Percentiles rank a stretch among this genome's conserved stretches.
Evolutionary conservation across 2,329 filamentous ascomycete species (phyloP).

Genomic region (Ophiostoma angusticollis): DNA sequence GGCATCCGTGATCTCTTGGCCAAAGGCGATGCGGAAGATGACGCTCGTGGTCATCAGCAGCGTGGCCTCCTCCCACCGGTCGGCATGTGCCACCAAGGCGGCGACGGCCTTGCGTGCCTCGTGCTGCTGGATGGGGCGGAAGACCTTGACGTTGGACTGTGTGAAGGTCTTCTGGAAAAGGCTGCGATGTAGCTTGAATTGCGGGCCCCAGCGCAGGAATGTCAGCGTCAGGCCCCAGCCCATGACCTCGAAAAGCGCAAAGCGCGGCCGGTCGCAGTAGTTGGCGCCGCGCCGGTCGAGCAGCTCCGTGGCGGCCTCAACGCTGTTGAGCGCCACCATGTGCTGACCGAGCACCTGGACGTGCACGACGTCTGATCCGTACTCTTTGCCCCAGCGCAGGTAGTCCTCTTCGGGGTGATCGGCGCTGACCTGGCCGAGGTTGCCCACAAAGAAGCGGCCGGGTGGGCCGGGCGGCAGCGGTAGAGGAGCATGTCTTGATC

Average conservation of each 20-base stretch:
- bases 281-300: conserved; percentile 27
- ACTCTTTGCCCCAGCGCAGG: conserved; percentile 11
- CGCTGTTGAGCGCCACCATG: conserved; percentile 26
- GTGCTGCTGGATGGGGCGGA: conserved; percentile 15
- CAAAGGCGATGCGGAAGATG: conserved; percentile 31
- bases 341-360: conserved; percentile 25
- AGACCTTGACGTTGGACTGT: conserved; percentile 9
- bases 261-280: conserved; percentile 27
- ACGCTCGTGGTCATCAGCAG: conserved; percentile 28
- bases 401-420: conserved; percentile 55
- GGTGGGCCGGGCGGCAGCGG: conserved; percentile 13
- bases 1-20: conserved; percentile 25
- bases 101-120: conserved; percentile 22
- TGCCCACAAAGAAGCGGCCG: conserved; percentile 54
- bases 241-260: conserved; percentile 27
- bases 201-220: conserved; percentile 27
- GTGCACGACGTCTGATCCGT: conserved; percentile 18
- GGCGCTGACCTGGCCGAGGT: conserved; percentile 88
- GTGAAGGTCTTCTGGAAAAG: conserved; percentile 29
- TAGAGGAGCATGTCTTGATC: background rate
- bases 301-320: conserved; percentile 26
- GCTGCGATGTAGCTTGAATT: conserved; percentile 28
- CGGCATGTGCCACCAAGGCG: conserved; percentile 21
- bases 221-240: conserved; percentile 33
- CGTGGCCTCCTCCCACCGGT: conserved; percentile 24